Base-by-base conservation (phyloP, 2,329 filamentous ascomycete species). In the Tolypocladium cylindrosporum region DNA sequence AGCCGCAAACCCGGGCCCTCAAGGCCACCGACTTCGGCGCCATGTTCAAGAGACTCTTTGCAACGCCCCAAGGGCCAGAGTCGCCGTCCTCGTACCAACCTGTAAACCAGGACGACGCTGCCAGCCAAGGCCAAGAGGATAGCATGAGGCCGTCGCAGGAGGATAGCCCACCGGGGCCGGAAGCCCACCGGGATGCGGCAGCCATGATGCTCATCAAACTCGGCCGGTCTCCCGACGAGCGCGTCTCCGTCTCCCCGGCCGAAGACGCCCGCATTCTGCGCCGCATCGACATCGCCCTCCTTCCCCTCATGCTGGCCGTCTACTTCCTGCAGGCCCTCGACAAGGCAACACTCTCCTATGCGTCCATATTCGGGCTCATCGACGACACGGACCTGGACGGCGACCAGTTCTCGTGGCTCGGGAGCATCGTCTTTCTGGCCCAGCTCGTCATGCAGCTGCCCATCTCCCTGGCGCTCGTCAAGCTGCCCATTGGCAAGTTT, bases 291-390 rank as follows among this genome's bases (percentile, higher is more conserved):
- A 58, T 69, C 34, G 71, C 71, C 10, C 68, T 78, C 31, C 68
- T 77, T 9, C 69, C 73, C 1, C 66, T 78, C 55, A 79, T 87
- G 58, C 72, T 86, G 13, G 75, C 76, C 8, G 81, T 85, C 24
- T 87, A 87, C 69, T 86, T 83, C 64, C 75, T 87, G 0, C 84
- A 87, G 61, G 79, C 78, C 13, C 73, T 86, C 7, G 84, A 87
- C 71, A 87, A 87, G 68, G 79, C 82, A 0, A 83, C 82, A 0
- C 73, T 87, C 71, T 73, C 71, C 2, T 87, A 86, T 63, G 82
- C 82, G 3, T 85, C 83, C 0, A 80, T 87, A 13, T 87, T 87
- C 62, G 84, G 84, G 2, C 73, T 88, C 13, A 78, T 83, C 39
- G 73, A 84, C 55, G 81, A 85, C 65, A 79, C 83, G 0, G 66